phyloP scores from a whole-genome alignment of 176 grass and related monocot species.

The Ampelocalamus luodianensis region DNA sequence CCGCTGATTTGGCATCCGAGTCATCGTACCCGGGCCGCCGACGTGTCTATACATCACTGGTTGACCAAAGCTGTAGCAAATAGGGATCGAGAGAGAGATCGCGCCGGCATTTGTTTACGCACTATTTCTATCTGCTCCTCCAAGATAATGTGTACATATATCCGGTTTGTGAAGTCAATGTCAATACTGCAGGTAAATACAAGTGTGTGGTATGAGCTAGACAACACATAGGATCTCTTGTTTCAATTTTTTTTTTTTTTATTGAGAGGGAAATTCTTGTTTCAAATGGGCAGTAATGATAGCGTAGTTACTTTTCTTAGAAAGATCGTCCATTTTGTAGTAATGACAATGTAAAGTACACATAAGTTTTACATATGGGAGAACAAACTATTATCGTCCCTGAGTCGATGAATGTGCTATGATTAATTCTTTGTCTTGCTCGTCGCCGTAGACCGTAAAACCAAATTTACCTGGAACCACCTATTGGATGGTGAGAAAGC shows the following conservation, averaged over 20 bases:
- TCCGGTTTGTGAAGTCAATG: too few species aligned
- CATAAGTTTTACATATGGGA: too few species aligned
- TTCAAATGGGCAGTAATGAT: background rate
- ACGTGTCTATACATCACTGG: slow-evolving; percentile 40
- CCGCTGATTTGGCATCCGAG: slow-evolving; percentile 16
- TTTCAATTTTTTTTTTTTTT: background rate
- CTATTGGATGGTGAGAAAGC: too few species aligned
- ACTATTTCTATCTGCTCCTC: background rate
- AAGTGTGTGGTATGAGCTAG: background rate
- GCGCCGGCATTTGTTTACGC: background rate
- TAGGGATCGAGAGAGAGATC: background rate
- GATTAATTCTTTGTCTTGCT: too few species aligned
- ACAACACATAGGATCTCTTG: background rate
- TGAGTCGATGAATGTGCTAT: too few species aligned
- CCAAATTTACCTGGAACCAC: too few species aligned
- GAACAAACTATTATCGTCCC: too few species aligned
- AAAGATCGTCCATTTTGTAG: background rate
- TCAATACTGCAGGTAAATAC: background rate
- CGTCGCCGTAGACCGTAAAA: too few species aligned
- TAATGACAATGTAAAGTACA: too few species aligned
- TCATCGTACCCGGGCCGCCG: background rate
- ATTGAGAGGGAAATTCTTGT: background rate
- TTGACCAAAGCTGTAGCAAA: background rate
- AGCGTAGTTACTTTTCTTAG: background rate
- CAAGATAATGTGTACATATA: background rate